A percentile compares a stretch with the other conserved stretches of the same genome.
Evolutionary conservation across 2,329 filamentous ascomycete genomes (phyloP).

Genomic region (Diaporthe sp.): DNA sequence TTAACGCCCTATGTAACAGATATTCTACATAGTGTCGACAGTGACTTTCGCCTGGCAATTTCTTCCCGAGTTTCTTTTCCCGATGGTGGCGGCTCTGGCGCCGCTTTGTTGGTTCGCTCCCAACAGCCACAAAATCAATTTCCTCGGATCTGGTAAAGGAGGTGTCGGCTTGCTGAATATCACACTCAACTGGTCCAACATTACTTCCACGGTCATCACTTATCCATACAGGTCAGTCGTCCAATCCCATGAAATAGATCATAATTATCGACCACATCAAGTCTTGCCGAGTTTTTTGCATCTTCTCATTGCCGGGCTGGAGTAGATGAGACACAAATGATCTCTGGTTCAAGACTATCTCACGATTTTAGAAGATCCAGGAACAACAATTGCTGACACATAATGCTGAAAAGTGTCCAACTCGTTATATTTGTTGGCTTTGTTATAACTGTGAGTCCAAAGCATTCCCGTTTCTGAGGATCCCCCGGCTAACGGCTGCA

Average conservation of each 20-base stretch:
- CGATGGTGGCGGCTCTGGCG: constrained; percentile 41
- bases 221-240: constrained; percentile 38
- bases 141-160: constrained; percentile 41
- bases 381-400: neutral
- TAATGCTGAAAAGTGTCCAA: constrained; percentile 29
- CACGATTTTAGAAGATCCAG: neutral
- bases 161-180: constrained; percentile 42
- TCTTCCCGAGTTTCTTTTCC: constrained; percentile 41
- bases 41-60: constrained; percentile 41
- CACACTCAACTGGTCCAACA: constrained; percentile 43
- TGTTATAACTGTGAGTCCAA: constrained; percentile 33
- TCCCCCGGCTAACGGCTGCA: neutral
- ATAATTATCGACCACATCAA: neutral
- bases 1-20: neutral
- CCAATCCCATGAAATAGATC: too few species aligned
- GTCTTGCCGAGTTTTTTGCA: neutral
- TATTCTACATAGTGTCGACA: constrained; percentile 39
- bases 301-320: neutral
- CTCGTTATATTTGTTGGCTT: constrained; percentile 41
- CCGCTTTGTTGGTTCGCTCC: constrained; percentile 43
- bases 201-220: constrained; percentile 42
- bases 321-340: neutral
- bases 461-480: neutral
- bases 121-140: constrained; percentile 42
- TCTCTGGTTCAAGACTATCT: too few species aligned